Evolutionary conservation across 2,329 filamentous ascomycete species (phyloP), one percentile per base, ranked within the genome.

Genomic region (Cladosporium velox): DNA sequence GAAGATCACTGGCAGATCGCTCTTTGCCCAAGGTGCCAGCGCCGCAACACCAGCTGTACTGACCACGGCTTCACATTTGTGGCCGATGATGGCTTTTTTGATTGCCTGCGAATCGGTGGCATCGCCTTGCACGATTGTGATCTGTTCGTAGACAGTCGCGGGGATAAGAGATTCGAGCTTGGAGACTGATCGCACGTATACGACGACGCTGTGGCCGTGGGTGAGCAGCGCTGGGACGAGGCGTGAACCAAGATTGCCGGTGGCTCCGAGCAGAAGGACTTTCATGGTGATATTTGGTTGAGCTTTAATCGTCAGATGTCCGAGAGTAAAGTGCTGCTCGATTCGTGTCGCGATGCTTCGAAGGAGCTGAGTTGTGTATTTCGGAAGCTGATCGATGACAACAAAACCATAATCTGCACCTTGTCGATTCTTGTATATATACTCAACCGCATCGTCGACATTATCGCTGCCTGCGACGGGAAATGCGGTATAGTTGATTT

Each of bases 1-100:
- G 63, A 79, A 77, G 65, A 81, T 79, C 26, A 69, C 73, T 7
- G 78, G 75, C 52, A 80, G 65, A 6, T 77, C 69, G 59, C 73
- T 76, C 59, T 76, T 75, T 34, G 75, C 68, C 78, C 79, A 80
- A 3, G 79, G 76, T 47, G 75, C 65, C 24, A 79, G 35, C n/a
- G 75, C 76, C 28, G 77, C 76, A 38, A 78, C 69, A 6, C 79
- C 79, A 6, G 80, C 80, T 3, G 77, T 75, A 64, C 77, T 78
- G 65, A 82, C 70, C 24, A 82, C 73, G 12, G 74, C 79, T 66
- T 81, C 77, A 67, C 79, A 80, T 52, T 73, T 66, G 64, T 74
- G 59, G 7, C 77, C 74, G 21, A 78, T 64, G 34, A 82, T 75
- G 5, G 77, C 77, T 12, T 69, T 70, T 60, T 76, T 77, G 63